Evolutionary conservation across 2,329 filamentous ascomycete genomes (phyloP), one percentile per base, ranked within the genome.

Genomic region (Pleoardoris graminearum): DNA sequence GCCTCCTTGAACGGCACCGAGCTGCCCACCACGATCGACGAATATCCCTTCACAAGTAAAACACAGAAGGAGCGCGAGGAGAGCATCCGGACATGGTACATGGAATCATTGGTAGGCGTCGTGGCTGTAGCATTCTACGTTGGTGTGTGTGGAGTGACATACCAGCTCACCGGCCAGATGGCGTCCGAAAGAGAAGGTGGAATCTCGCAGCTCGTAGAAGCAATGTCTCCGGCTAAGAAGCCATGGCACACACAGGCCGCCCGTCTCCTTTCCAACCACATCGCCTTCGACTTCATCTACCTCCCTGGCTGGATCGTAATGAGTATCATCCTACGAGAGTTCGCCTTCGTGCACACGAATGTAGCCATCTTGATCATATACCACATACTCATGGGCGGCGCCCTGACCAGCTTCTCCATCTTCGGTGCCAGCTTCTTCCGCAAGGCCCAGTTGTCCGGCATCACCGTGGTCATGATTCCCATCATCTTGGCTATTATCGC

Each of bases 121-220:
- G 79, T 96, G 58, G 90, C 81, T 14, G 85, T 95, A 17, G 86
- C 86, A 1, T 91, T 95, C 67, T 85, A 95, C 63, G 84, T 91
- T 44, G 88, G 86, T 17, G 82, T 94, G 49, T 85, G 94, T 39
- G 90, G 90, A 49, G 83, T 96, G 22, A 87, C 87, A 32, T 97
- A 96, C 69, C 91, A 97, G 65, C 79, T 96, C 51, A 90, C 90
- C 0, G 92, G 92, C 7, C 85, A 92, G 63, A 87, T 96, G 69
- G 91, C 92, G 7, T 85, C 86, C 1, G 92, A 97, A 74, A 81
- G 92, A 50, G 92, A 97, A 76, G 79, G 85, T 14, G 92, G 91
- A 52, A 94, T 96, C 82, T 90, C 90, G 4, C 89, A 91, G 57
- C 79, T 97, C 23, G 85, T 97, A 37, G 92, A 97, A 73, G 88